Evolutionary conservation across 108 stramenopile genomes (phyloP).

Genomic region (Seminavis robusta): DNA sequence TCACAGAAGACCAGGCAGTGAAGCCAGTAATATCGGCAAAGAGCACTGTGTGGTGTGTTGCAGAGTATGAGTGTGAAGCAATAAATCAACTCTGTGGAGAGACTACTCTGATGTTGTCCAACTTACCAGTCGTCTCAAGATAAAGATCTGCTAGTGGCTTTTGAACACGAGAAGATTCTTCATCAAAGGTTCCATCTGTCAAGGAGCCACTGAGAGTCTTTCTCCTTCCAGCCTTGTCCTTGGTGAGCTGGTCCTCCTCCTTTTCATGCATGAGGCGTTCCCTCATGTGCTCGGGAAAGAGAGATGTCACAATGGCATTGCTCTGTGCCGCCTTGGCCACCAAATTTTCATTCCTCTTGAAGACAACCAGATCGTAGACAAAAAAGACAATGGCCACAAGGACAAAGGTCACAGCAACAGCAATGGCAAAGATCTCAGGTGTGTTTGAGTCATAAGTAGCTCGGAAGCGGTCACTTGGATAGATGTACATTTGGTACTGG

Average conservation of each 20-base stretch:
- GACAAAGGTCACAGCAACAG: conserved; percentile 2
- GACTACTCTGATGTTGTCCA: too few relatives aligned
- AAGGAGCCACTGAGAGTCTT: too few relatives aligned
- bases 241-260: not conserved
- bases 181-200: too few relatives aligned
- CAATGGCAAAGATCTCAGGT: not conserved
- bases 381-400: not conserved
- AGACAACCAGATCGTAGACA: conserved; percentile 7
- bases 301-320: not conserved
- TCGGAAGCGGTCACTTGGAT: not conserved
- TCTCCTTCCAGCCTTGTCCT: not conserved
- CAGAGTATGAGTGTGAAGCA: too few relatives aligned
- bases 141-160: too few relatives aligned
- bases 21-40: too few relatives aligned
- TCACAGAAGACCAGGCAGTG: too few relatives aligned
- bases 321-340: not conserved
- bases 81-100: too few relatives aligned
- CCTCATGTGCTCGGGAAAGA: conserved; percentile 11
- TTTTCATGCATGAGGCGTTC: conserved; percentile 10
- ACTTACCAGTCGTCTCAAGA: too few relatives aligned
- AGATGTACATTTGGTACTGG: not conserved
- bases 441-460: not conserved
- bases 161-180: too few relatives aligned
- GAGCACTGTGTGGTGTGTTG: too few relatives aligned
- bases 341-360: conserved; percentile 7